A percentile compares a stretch with the other conserved stretches of the same genome.
Evolutionary conservation across 306 rosid species (phyloP).

Genomic region (Rosa lucieae): DNA sequence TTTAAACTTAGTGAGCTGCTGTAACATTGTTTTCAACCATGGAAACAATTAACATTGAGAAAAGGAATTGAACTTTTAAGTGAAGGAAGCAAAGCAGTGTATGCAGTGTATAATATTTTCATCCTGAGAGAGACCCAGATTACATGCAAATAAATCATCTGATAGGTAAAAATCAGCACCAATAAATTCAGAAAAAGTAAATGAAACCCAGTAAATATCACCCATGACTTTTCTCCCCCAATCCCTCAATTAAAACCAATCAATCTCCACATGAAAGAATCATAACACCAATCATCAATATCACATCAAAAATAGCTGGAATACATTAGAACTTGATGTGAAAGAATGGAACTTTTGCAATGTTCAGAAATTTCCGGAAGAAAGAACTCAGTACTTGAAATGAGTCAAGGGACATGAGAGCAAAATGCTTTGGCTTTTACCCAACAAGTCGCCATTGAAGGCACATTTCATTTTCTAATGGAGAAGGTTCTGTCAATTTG

Average conservation of each 20-base stretch:
- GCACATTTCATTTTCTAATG: too few relatives aligned
- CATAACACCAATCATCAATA: too few relatives aligned
- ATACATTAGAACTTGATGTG: too few relatives aligned
- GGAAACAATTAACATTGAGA: background rate
- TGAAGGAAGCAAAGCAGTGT: background rate
- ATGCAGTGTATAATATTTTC: background rate
- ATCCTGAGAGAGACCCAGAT: background rate
- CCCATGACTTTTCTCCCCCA: background rate
- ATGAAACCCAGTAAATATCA: background rate
- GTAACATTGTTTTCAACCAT: background rate
- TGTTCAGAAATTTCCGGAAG: too few relatives aligned
- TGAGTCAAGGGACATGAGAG: too few relatives aligned
- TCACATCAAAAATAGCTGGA: too few relatives aligned
- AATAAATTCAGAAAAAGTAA: background rate
- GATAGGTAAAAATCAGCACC: background rate
- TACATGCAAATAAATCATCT: background rate
- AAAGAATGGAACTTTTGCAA: too few relatives aligned
- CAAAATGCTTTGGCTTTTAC: too few relatives aligned
- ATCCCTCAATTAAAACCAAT: background rate
- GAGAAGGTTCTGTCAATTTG: too few relatives aligned
- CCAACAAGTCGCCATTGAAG: too few relatives aligned
- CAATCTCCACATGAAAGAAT: background rate
- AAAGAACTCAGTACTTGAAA: too few relatives aligned
- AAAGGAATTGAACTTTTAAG: background rate
- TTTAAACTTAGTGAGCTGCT: background rate